Conservation (phyloP, 2,329 filamentous ascomycete species). For the Coniochaeta prunicola region DNA sequence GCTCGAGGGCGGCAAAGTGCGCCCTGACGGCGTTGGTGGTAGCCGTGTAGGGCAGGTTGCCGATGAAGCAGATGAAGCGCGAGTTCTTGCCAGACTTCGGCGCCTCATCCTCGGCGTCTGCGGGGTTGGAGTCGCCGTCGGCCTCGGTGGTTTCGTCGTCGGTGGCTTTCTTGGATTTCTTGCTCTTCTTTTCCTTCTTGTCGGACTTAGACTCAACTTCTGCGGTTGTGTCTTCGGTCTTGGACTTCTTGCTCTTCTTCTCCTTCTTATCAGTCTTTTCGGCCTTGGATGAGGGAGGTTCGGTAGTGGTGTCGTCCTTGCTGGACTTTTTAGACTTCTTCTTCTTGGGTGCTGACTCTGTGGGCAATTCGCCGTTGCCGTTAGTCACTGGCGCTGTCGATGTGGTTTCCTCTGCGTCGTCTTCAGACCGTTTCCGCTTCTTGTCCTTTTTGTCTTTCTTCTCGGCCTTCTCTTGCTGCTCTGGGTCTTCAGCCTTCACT, state of each 20-base stretch:
- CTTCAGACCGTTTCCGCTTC: slow-evolving; percentile 27
- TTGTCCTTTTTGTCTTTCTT: slow-evolving; percentile 21
- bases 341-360: neutral
- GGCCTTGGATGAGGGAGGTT: slow-evolving; percentile 13
- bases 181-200: slow-evolving; percentile 22
- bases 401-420: slow-evolving; percentile 15
- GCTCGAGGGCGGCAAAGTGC: slow-evolving; percentile 74
- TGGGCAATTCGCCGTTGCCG: neutral
- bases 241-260: slow-evolving; percentile 13
- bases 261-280: slow-evolving; percentile 13
- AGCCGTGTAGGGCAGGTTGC: slow-evolving; percentile 83
- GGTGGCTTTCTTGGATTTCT: slow-evolving; percentile 24
- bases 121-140: slow-evolving; percentile 1
- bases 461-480: slow-evolving; percentile 1
- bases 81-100: slow-evolving; percentile 45
- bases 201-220: slow-evolving; percentile 9
- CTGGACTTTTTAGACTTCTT: slow-evolving; percentile 12
- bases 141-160: slow-evolving; percentile 6
- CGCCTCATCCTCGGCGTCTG: slow-evolving; percentile 8
- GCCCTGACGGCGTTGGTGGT: slow-evolving; percentile 60
- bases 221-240: slow-evolving; percentile 4
- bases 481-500: slow-evolving; percentile 12
- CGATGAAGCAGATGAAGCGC: slow-evolving; percentile 61
- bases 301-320: slow-evolving; percentile 11
- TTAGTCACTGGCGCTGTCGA: neutral